Conservation (phyloP, 305 asterid species). For the Fraxinus velutina region DNA sequence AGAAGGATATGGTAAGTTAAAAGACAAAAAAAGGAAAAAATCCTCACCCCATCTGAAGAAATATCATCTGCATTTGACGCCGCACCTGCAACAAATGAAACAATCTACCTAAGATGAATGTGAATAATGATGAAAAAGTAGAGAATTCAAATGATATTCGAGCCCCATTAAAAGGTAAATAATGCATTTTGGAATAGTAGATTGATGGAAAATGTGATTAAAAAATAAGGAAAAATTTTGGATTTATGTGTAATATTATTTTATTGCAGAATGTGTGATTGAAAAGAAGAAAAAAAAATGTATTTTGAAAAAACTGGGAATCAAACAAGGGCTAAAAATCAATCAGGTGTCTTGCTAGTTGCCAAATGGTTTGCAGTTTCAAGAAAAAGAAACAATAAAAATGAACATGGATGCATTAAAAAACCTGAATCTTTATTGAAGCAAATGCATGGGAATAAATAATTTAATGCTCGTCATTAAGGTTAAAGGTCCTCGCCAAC, state of each 20-base stretch:
- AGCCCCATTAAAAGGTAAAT: not conserved
- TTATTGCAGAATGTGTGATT: not conserved
- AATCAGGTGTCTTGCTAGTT: slow-evolving; percentile 1
- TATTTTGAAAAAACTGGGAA: not conserved
- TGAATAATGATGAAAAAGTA: not conserved
- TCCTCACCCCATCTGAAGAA: slow-evolving; percentile 83
- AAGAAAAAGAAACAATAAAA: not conserved
- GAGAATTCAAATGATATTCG: not conserved
- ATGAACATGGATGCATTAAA: not conserved
- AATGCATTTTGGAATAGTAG: not conserved
- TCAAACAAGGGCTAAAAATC: not conserved
- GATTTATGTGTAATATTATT: no score
- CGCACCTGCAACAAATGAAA: slow-evolving; percentile 54
- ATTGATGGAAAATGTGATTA: not conserved
- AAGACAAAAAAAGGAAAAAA: not conserved
- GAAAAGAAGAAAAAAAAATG: not conserved
- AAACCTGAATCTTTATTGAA: not conserved
- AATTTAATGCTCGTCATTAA: not conserved
- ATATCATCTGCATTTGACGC: slow-evolving; percentile 79
- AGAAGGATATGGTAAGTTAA: slow-evolving; percentile 5
- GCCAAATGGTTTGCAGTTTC: not conserved
- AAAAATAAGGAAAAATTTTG: not conserved
- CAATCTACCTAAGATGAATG: not conserved
- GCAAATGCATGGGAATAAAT: not conserved
- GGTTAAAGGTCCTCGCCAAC: not conserved